Percentiles rank a stretch among this genome's conserved stretches.
phyloP scores from a whole-genome alignment of 495 filamentous ascomycete genomes.

The Penicillium coprophilum region DNA sequence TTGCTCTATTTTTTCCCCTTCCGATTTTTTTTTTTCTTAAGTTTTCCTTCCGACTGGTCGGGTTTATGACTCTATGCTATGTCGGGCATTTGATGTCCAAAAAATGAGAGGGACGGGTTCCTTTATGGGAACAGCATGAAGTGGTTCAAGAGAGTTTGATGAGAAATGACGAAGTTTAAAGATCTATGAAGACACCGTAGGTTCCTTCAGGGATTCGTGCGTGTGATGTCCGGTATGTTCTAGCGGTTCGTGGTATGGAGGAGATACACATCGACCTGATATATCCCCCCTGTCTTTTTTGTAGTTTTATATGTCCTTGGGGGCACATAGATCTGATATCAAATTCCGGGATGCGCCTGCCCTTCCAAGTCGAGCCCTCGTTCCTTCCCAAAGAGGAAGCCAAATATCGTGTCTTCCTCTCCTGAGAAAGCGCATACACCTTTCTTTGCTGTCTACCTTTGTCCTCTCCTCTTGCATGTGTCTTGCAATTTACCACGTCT shows the following conservation, averaged over 20 bases:
- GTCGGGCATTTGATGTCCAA: constrained; percentile 17
- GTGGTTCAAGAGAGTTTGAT: constrained; percentile 4
- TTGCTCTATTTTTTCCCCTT: constrained; percentile 15
- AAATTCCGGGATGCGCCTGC: neutral
- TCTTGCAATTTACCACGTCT: neutral
- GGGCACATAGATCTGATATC: neutral
- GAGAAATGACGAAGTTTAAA: constrained; percentile 15
- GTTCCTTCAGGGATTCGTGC: neutral
- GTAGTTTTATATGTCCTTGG: neutral
- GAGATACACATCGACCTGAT: constrained; percentile 33
- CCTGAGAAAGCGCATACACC: neutral
- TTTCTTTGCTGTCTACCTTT: neutral
- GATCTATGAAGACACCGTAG: constrained; percentile 11
- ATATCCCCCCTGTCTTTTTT: constrained; percentile 7
- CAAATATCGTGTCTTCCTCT: neutral
- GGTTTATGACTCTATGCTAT: constrained; percentile 18
- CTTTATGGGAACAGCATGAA: neutral
- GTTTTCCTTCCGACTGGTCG: constrained; percentile 16
- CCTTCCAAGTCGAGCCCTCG: neutral
- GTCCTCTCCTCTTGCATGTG: neutral
- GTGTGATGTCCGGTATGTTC: constrained; percentile 9
- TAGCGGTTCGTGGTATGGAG: constrained; percentile 12
- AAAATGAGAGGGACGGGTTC: constrained; percentile 6
- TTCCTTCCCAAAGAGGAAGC: neutral
- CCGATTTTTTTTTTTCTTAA: constrained; percentile 8